Evolutionary conservation across 2,329 filamentous ascomycete genomes (phyloP).

Genomic region (Aplosporella prunicola): DNA sequence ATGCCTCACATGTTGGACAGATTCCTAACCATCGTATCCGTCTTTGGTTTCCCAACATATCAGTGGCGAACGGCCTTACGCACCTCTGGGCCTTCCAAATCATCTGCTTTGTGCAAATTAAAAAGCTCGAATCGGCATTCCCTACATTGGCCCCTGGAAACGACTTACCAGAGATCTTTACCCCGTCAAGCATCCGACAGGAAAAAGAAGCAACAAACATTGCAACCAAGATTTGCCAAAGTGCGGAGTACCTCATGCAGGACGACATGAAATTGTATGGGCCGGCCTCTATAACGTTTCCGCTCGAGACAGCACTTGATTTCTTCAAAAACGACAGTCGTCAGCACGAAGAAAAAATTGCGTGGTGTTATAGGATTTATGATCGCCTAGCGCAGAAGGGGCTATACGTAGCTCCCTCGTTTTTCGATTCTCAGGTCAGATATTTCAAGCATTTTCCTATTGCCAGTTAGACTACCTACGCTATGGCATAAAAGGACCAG

Average conservation of each 20-base stretch:
- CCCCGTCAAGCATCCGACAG: background rate
- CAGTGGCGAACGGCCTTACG: constrained; percentile 29
- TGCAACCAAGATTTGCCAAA: constrained; percentile 23
- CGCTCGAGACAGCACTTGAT: constrained; percentile 15
- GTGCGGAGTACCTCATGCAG: constrained; percentile 30
- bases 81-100: constrained; percentile 33
- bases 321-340: background rate
- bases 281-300: constrained; percentile 26
- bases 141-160: too few relatives aligned
- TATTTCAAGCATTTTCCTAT: too few relatives aligned
- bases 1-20: background rate
- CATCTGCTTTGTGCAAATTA: constrained; percentile 26
- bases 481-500: too few relatives aligned
- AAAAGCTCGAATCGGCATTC: constrained; percentile 10
- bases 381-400: too few relatives aligned
- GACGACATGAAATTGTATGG: constrained; percentile 34
- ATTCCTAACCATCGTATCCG: too few relatives aligned
- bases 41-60: constrained; percentile 28
- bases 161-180: too few relatives aligned
- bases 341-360: constrained; percentile 3
- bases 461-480: too few relatives aligned
- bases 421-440: too few relatives aligned
- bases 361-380: too few relatives aligned
- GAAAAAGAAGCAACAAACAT: constrained; percentile 11
- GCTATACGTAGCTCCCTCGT: too few relatives aligned